Base-by-base conservation (phyloP, 306 rosid species). In the Lathyrus oleraceus region DNA sequence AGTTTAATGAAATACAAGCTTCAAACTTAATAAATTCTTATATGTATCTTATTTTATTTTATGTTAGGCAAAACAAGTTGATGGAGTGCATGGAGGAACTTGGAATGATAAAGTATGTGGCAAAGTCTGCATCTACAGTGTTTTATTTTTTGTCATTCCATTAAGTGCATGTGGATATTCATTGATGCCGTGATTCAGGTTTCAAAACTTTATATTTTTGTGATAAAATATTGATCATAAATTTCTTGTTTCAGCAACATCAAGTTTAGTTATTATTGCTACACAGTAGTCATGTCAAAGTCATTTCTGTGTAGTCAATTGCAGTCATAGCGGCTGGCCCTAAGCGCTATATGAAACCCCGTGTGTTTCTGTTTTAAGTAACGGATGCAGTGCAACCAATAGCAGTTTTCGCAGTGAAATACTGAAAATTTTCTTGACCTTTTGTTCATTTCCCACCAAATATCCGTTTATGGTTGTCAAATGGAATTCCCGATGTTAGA, bases 21-120 rank as follows among this genome's bases (percentile, higher is more conserved):
- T 70, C 56, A 60, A 11, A 17, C 25, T 76, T 8, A 27, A 45
- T 39, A 30, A 69, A 36, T 68, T 70, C 39, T 71, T 23, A 8
- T 21, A 25, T 47, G 65, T 67, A n/a, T 64, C 54, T 67, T 81
- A 56, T 74, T 72, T 79, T 56, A 11, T 82, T 71, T 81, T 43
- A 20, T 82, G 49, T 80, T 76, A 91, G 99, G 85, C 96, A 86
- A 83, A 87, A 86, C 53, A 89, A 86, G 84, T 78, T 95, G 65
- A 78, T 81, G 83, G 87, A 79, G 72, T 84, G 91, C 86, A 82
- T 76, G 88, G 96, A 87, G 77, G 97, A 89, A 75, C 76, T 63
- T 78, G 85, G 91, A 70, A 82, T 95, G 74, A 75, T 57, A 49
- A 91, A 73, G 99, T 95, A 54, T 49, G 42, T 43, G 69, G 47